These are phyloP conservation scores for Ganoderma meredithae DNA, from an alignment of 1,284 basidiomycete species.

Conservation along the genomic window DNA sequence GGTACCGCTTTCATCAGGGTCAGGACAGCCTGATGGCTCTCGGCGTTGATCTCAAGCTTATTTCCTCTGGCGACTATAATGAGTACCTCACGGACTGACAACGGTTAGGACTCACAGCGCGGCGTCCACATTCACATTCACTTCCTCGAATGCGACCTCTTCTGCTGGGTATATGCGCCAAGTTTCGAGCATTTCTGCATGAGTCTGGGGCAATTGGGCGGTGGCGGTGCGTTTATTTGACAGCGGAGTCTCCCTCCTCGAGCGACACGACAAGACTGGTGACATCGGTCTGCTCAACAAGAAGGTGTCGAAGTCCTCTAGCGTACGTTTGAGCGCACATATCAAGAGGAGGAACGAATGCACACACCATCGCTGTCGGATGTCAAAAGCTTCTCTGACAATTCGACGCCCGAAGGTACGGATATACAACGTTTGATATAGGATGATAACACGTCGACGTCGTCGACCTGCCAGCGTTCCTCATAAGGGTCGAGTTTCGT, in stretches of 20 bases:
- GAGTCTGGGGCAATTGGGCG: constrained; percentile 15
- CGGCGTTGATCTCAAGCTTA: constrained; percentile 42
- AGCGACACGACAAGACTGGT: constrained; percentile 49
- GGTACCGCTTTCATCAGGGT: constrained; percentile 32
- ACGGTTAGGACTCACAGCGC: constrained; percentile 24
- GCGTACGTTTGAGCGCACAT: constrained; percentile 25
- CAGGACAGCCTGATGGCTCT: constrained; percentile 33
- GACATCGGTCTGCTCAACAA: constrained; percentile 44
- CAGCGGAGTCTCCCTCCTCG: constrained; percentile 48
- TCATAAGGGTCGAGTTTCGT: constrained; percentile 48
- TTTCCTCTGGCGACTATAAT: constrained; percentile 40
- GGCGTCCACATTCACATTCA: constrained; percentile 22
- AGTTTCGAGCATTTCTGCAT: constrained; percentile 18
- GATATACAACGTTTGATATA: constrained; percentile 47
- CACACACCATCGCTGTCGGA: constrained; percentile 40
- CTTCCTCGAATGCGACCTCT: constrained; percentile 14
- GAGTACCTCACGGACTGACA: not conserved
- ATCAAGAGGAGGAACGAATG: not conserved
- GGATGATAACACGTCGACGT: constrained; percentile 42
- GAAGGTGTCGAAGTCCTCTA: constrained; percentile 36
- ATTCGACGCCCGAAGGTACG: constrained; percentile 8
- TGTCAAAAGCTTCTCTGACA: constrained; percentile 43
- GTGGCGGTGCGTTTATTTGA: constrained; percentile 30
- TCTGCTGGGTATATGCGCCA: constrained; percentile 12
- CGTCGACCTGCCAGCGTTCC: constrained; percentile 49